These are phyloP conservation scores for Globisporangium irregulare DNA, from an alignment of 352 stramenopile genomes.

Conservation along the genomic window DNA sequence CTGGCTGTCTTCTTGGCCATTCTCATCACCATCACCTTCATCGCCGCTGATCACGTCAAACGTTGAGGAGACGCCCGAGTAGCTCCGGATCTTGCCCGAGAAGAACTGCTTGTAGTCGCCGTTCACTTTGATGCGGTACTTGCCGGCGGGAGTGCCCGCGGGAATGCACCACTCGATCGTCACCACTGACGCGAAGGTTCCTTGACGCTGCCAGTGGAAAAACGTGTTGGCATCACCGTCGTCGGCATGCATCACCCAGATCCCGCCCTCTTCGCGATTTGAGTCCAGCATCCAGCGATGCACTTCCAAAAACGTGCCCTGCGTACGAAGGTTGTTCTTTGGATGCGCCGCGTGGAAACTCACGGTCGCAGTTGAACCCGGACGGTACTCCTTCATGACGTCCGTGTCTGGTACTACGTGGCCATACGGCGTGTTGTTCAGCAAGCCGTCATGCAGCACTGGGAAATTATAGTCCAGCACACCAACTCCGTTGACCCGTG, in stretches of 20 bases:
- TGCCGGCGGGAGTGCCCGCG: constrained; percentile 34
- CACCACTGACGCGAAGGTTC: constrained; percentile 63
- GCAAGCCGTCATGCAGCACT: constrained; percentile 65
- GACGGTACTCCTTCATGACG: constrained; percentile 37
- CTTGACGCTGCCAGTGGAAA: constrained; percentile 70
- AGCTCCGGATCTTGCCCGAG: constrained; percentile 38
- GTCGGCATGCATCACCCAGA: constrained; percentile 74
- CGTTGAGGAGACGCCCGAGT: constrained; percentile 53
- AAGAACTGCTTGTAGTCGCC: constrained; percentile 76
- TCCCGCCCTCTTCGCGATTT: constrained; percentile 29
- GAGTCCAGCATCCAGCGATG: constrained; percentile 59
- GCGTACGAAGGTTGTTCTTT: constrained; percentile 78
- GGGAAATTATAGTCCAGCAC: constrained; percentile 74
- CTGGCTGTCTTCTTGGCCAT: not conserved
- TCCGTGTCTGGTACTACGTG: constrained; percentile 42
- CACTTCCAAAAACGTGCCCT: constrained; percentile 78
- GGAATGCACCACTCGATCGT: constrained; percentile 74
- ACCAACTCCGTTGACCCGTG: constrained; percentile 58
- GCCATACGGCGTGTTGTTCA: constrained; percentile 45
- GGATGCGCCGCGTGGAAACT: constrained; percentile 75
- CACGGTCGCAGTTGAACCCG: constrained; percentile 48
- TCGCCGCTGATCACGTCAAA: constrained; percentile 41
- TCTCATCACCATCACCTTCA: not conserved
- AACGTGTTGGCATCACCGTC: constrained; percentile 74
- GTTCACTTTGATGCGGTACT: constrained; percentile 80